Base-by-base conservation (phyloP, 805 yeast species). In the Saccharomycopsis fodiens region DNA sequence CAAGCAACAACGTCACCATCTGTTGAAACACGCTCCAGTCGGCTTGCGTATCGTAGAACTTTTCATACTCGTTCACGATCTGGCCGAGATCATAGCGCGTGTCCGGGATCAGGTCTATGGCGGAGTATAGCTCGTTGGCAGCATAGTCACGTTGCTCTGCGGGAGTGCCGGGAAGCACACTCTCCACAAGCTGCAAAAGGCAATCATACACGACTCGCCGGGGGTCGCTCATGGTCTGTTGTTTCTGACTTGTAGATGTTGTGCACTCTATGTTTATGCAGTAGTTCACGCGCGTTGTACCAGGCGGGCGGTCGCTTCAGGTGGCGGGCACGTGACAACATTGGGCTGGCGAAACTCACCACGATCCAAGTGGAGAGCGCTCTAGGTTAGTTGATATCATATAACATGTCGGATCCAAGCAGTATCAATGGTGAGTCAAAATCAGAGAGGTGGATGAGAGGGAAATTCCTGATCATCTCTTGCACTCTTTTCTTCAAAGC, bases 21-120 rank as follows among this genome's bases (percentile, higher is more conserved):
- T 51, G 42, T 35, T 63, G 66, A 50, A 72, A 65, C 17, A 54
- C 50, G 1, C 49, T 34, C 74, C 73, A 69, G 4, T 29, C 15
- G 2, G 15, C n/a, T 10, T 35, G 19, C 12, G 25, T 29, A 8
- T 12, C 13, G 12, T 30, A 35, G 4, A 42, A 40, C 12, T 32
- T 32, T 10, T 32, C 36, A 32, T 32, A 32, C 20, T 32, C 36
- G 20, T 32, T 32, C 5, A 32, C 20, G 7, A 32, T 19, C 15
- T 32, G 36, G 5, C 8, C 20, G 8, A 32, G 36, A 15, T 32
- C 36, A 17, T 32, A 32, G 29, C 10, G 29, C 10, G 29, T 7
- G 6, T 25, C 29, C 5, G 36, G 36, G 19, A 17, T 19, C 20
- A 15, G 36, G 15, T 32, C 36, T 15, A 32, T 32, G 20, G 20